These are phyloP conservation scores for Tillandsia fasciculata DNA, from an alignment of 176 grass and related monocot genomes.

Conservation along the genomic window DNA sequence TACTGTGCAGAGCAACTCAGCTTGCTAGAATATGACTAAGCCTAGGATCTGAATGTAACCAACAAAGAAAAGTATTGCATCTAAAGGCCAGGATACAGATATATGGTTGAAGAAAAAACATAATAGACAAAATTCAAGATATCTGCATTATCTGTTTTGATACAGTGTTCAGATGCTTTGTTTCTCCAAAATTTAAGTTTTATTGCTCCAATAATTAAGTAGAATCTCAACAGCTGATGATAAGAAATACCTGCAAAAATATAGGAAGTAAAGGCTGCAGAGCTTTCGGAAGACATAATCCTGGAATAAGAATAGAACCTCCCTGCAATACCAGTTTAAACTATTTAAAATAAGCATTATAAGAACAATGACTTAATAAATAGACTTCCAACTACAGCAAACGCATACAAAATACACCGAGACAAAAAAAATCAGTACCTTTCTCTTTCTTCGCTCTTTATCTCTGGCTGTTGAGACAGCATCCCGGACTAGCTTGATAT, in stretches of 20 bases:
- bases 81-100: not conserved
- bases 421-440: constrained; percentile 35
- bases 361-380: not conserved
- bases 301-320: constrained; percentile 73
- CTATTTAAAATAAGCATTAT: constrained; percentile 22
- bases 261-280: constrained; percentile 90
- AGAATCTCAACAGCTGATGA: not conserved
- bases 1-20: not conserved
- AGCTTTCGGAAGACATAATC: constrained; percentile 87
- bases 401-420: constrained; percentile 13
- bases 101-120: not conserved
- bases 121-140: not conserved
- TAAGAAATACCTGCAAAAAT: constrained; percentile 70
- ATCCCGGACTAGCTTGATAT: constrained; percentile 93
- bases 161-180: no score
- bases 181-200: no score
- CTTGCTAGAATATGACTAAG: not conserved
- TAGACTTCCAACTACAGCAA: not conserved
- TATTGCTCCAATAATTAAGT: no score
- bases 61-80: not conserved
- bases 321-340: constrained; percentile 50
- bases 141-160: no score
- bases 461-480: constrained; percentile 93
- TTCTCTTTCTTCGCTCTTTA: constrained; percentile 90
- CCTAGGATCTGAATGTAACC: not conserved